phyloP scores from a whole-genome alignment of 306 rosid genomes.

The Herpetospermum pedunculosum region DNA sequence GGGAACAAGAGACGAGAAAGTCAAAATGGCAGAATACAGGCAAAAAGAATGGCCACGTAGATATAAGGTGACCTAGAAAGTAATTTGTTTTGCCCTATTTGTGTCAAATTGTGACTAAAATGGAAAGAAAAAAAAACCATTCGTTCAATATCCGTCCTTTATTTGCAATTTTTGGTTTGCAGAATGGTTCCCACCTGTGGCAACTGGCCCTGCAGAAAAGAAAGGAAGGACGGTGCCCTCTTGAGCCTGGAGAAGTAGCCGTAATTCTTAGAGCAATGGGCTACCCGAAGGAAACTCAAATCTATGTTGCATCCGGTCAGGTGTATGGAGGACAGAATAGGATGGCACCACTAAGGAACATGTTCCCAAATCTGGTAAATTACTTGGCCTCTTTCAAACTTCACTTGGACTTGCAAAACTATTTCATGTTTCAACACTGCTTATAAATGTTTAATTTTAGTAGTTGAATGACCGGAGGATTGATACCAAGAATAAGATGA shows the following conservation, averaged over 20 bases:
- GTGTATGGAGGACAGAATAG: slow-evolving; percentile 98
- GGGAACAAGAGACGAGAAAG: slow-evolving; percentile 96
- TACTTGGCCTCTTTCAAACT: not conserved
- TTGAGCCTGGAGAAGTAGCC: slow-evolving; percentile 98
- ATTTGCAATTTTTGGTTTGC: slow-evolving; percentile 21
- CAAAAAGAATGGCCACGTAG: slow-evolving; percentile 98
- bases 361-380: slow-evolving; percentile 85
- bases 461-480: not conserved
- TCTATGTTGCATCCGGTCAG: slow-evolving; percentile 97
- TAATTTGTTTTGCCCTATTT: slow-evolving; percentile 9
- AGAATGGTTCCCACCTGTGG: slow-evolving; percentile 99
- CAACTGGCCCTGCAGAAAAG: slow-evolving; percentile 96
- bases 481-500: not conserved
- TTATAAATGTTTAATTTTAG: not conserved
- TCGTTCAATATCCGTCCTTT: not conserved
- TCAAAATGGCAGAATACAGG: slow-evolving; percentile 83
- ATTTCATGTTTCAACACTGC: not conserved
- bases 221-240: slow-evolving; percentile 98
- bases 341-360: slow-evolving; percentile 93
- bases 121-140: not conserved
- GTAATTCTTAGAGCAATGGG: slow-evolving; percentile 98
- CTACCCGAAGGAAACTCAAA: slow-evolving; percentile 93
- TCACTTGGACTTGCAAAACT: not conserved
- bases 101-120: not conserved
- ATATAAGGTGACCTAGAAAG: slow-evolving; percentile 54